These are phyloP conservation scores for Nidularia sp. DNA, from an alignment of 768 basidiomycete species.

Conservation along the genomic window DNA sequence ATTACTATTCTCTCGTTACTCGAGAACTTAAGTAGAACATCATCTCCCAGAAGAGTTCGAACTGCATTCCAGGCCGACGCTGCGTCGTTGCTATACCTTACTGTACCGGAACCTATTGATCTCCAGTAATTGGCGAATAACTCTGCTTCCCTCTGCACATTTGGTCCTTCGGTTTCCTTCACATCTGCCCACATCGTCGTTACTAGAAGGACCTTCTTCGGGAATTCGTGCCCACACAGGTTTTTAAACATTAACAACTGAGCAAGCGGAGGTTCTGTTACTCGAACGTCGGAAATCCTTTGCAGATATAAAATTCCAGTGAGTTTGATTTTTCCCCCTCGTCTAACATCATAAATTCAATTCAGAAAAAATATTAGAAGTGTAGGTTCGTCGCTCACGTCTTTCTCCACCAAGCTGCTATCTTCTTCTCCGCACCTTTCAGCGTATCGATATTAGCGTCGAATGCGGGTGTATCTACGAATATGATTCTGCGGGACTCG, in stretches of 20 bases:
- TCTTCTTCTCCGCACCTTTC: constrained; percentile 12
- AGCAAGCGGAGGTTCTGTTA: constrained; percentile 1
- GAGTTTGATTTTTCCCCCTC: constrained; percentile 3
- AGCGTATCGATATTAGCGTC: constrained; percentile 18
- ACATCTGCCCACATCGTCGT: constrained; percentile 13
- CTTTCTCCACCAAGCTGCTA: constrained; percentile 18
- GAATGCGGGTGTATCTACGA: constrained; percentile 27
- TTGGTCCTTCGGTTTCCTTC: no score
- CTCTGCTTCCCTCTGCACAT: no score
- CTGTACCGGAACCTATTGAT: no score
- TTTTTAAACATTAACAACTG: constrained; percentile 9
- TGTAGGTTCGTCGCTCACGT: constrained; percentile 9
- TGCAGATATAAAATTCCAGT: constrained; percentile 12
- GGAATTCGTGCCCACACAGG: constrained; percentile 7
- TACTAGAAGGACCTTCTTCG: constrained; percentile 9
- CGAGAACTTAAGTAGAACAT: no score
- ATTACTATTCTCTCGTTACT: no score
- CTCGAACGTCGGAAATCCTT: constrained; percentile 11
- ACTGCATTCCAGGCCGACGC: no score
- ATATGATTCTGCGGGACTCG: constrained; percentile 9
- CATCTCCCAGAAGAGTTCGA: no score
- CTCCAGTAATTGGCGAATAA: no score
- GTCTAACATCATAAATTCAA: not conserved
- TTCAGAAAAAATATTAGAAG: not conserved
- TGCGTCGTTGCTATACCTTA: no score